These are phyloP conservation scores for Striga asiatica DNA, from an alignment of 257 asterid species.

Conservation along the genomic window DNA sequence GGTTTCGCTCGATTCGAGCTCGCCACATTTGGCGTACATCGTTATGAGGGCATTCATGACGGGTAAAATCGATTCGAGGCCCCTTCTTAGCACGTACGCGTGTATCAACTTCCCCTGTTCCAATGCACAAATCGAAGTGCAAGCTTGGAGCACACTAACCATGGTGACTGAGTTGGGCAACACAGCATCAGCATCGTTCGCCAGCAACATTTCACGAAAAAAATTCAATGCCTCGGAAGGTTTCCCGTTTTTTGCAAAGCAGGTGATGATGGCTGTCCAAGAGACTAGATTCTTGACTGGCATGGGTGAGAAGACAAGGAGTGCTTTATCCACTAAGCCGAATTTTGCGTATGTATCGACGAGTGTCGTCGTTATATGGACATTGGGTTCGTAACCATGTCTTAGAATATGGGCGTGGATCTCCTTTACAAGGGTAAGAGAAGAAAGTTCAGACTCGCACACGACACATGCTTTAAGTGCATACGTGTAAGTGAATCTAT, in stretches of 20 bases:
- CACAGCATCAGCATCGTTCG: conserved; percentile 21
- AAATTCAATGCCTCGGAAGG: conserved; percentile 60
- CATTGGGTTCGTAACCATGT: conserved; percentile 56
- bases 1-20: conserved; percentile 35
- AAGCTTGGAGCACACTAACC: conserved; percentile 33
- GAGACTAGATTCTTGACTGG: conserved; percentile 68
- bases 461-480: conserved; percentile 80
- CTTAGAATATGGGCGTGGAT: conserved; percentile 69
- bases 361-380: conserved; percentile 83
- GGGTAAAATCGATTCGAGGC: too few species aligned
- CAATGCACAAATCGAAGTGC: too few species aligned
- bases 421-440: conserved; percentile 40
- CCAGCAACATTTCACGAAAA: conserved; percentile 55
- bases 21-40: conserved; percentile 83
- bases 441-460: conserved; percentile 27
- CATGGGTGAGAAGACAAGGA: conserved; percentile 45
- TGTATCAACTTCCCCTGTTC: too few species aligned
- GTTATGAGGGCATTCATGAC: conserved; percentile 67
- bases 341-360: conserved; percentile 74
- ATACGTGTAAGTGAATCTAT: conserved; percentile 83
- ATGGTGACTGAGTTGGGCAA: conserved; percentile 87
- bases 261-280: conserved; percentile 88
- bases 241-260: conserved; percentile 61
- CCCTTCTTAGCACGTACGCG: too few species aligned
- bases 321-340: conserved; percentile 47